Evolutionary conservation across 2,329 filamentous ascomycete genomes (phyloP).

Genomic region (Paecilomyces sp.): DNA sequence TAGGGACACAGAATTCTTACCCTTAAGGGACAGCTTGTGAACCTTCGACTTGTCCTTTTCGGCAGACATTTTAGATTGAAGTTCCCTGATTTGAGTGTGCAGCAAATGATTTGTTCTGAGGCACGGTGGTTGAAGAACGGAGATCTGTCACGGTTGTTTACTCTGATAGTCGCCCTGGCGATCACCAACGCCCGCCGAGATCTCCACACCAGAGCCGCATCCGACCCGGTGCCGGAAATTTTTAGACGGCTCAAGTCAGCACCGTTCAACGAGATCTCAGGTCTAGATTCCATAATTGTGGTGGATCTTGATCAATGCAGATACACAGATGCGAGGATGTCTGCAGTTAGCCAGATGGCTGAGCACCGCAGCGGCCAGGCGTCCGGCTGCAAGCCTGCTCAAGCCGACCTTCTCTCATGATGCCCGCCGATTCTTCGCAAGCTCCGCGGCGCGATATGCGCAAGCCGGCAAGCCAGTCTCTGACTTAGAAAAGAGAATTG

Average conservation of each 20-base stretch:
- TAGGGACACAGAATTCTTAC: conserved; percentile 14
- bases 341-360: conserved; percentile 40
- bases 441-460: conserved; percentile 16
- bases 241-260: conserved; percentile 1
- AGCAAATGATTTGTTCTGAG: neutral
- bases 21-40: conserved; percentile 73
- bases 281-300: neutral
- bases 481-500: conserved; percentile 53
- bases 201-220: conserved; percentile 24
- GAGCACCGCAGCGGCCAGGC: conserved; percentile 29
- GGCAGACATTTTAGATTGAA: conserved; percentile 30
- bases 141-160: conserved; percentile 25
- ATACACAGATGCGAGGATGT: conserved; percentile 41
- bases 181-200: conserved; percentile 15
- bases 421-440: conserved; percentile 23
- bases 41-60: conserved; percentile 71
- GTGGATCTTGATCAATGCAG: conserved; percentile 15
- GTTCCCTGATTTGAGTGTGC: neutral
- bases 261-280: neutral
- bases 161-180: conserved; percentile 29
- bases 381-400: conserved; percentile 22
- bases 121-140: neutral
- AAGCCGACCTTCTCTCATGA: conserved; percentile 18
- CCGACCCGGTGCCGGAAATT: conserved; percentile 1
- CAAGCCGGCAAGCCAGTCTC: conserved; percentile 22